Evolutionary conservation across 176 grass and related monocot genomes (phyloP).

Genomic region (Paspalum vaginatum): DNA sequence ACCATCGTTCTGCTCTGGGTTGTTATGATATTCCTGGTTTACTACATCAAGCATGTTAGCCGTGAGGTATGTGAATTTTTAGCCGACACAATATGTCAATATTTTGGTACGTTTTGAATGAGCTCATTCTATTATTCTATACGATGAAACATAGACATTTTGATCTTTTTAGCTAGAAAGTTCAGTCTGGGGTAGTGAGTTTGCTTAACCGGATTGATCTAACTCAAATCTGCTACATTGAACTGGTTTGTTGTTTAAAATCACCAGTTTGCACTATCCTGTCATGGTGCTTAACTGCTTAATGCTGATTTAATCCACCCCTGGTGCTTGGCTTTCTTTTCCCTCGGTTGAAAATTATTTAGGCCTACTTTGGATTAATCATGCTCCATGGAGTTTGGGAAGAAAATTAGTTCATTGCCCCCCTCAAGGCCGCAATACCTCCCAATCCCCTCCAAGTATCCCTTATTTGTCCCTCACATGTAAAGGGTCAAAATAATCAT

Average conservation of each 20-base stretch:
- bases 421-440: no score
- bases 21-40: constrained; percentile 84
- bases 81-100: neutral
- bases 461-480: neutral
- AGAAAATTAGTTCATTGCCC: no score
- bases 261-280: neutral
- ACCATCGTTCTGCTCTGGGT: constrained; percentile 88
- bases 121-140: neutral
- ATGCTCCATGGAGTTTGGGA: no score
- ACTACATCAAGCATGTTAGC: constrained; percentile 93
- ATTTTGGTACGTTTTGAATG: neutral
- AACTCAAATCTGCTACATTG: neutral
- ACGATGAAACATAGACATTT: neutral
- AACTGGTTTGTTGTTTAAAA: neutral
- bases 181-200: neutral
- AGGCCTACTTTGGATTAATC: no score
- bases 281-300: neutral
- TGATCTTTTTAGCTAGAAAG: constrained; percentile 4
- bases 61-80: constrained; percentile 62
- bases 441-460: neutral
- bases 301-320: neutral
- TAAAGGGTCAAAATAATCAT: neutral
- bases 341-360: neutral
- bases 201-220: neutral
- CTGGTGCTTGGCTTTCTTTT: neutral